A percentile compares a stretch with the other conserved stretches of the same genome.
These are phyloP conservation scores for Lactifluus piperatus DNA, from an alignment of 768 basidiomycete genomes.

Conservation along the genomic window DNA sequence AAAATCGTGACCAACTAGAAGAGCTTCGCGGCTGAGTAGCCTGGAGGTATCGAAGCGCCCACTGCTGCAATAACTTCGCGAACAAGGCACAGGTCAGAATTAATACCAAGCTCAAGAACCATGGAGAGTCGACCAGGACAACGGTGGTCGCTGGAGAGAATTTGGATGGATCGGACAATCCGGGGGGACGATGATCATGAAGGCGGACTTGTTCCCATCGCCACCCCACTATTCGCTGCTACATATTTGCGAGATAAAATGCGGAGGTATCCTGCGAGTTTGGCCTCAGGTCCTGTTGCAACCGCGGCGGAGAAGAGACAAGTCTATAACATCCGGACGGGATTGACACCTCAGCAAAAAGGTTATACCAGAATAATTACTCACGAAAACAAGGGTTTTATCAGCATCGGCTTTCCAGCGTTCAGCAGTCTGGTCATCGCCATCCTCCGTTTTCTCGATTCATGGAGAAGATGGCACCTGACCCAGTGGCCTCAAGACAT, in stretches of 20 bases:
- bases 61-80: slow-evolving; percentile 8
- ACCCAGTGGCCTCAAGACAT: neutral
- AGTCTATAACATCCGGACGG: neutral
- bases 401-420: slow-evolving; percentile 7
- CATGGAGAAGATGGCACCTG: slow-evolving; percentile 5
- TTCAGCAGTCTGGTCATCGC: neutral
- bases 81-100: slow-evolving; percentile 2
- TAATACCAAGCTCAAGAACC: slow-evolving; percentile 7
- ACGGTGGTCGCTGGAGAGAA: neutral
- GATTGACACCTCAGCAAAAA: neutral
- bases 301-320: slow-evolving; percentile 2
- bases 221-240: neutral
- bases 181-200: neutral
- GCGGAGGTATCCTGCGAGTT: neutral
- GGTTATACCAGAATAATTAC: neutral
- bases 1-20: neutral
- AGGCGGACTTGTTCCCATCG: neutral
- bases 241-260: slow-evolving; percentile 1
- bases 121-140: slow-evolving; percentile 3
- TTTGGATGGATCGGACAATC: neutral
- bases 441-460: neutral
- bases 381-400: slow-evolving; percentile 6
- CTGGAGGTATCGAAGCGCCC: slow-evolving; percentile 6
- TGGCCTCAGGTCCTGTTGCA: neutral
- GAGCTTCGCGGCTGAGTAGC: slow-evolving; percentile 1